Conservation (phyloP, 2,329 filamentous ascomycete species). For the Camptophora hylomeconis region DNA sequence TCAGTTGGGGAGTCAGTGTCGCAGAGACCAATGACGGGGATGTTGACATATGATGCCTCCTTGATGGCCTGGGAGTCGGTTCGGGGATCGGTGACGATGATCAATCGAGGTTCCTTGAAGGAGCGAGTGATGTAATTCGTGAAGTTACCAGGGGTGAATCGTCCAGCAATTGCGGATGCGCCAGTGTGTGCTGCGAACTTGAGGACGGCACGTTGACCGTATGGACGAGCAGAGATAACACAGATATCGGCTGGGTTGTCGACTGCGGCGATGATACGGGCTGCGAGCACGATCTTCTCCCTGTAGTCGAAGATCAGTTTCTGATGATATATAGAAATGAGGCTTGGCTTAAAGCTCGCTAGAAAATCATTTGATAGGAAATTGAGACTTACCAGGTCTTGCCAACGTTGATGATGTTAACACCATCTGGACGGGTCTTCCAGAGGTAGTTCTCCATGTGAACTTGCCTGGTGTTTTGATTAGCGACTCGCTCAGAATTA, state of each 20-base stretch:
- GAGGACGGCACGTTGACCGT: constrained; percentile 97
- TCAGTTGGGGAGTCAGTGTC: constrained; percentile 99
- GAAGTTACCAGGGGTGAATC: constrained; percentile 99
- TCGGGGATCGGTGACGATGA: constrained; percentile 98
- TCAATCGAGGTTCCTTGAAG: constrained; percentile 99
- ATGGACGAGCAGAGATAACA: constrained; percentile 98
- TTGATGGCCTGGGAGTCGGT: constrained; percentile 99
- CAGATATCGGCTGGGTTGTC: constrained; percentile 99
- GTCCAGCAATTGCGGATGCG: constrained; percentile 93
- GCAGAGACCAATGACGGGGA: constrained; percentile 97
- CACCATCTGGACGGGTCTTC: constrained; percentile 97
- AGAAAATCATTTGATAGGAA: constrained; percentile 3
- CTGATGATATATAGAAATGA: constrained; percentile 1
- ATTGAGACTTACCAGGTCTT: constrained; percentile 79
- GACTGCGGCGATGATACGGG: constrained; percentile 95
- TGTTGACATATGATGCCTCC: constrained; percentile 99
- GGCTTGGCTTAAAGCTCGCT: no score
- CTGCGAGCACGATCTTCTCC: constrained; percentile 99
- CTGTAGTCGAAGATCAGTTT: constrained; percentile 33
- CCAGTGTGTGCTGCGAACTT: constrained; percentile 99
- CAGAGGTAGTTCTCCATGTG: constrained; percentile 99
- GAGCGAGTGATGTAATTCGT: constrained; percentile 99
- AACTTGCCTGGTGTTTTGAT: no score
- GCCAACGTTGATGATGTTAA: constrained; percentile 99
- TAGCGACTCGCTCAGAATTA: no score